Evolutionary conservation across 129 eudicot genomes (phyloP), one percentile per base, ranked within the genome.

Genomic region (Solidago caesia): DNA sequence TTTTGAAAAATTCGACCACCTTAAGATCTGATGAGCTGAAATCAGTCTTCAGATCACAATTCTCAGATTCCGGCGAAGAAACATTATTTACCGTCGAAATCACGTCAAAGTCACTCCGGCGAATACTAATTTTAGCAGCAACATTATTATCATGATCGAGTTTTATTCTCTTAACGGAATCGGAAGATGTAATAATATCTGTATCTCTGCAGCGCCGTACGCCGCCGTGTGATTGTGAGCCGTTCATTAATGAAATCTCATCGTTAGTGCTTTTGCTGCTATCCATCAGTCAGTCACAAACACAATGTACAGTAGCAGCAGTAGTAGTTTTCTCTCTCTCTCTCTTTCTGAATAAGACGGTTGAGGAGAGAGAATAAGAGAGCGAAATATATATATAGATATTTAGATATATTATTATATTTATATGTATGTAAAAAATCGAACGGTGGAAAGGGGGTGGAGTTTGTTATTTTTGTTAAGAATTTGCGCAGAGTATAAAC

Each of bases 381-480:
- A 16, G 25, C 10, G 26, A 27, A 16, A 39, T 33, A 5, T 44
- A 56, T 33, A 57, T 56, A 56, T 56, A n/a, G 29, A 56, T 33
- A 33, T 33, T 68, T 56, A n/a, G 10, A 56, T 56, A 56, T 8
- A 9, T n/a, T 44, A 56, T 83, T 81, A 53, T 44, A 71, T 55
- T 39, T 68, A 65, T 49, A 44, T 56, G 21, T 8, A 56, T 56
- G 21, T 56, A n/a, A 9, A 56, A 33, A 41, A 87, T 85, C 88
- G 44, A 59, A 88, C 83, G 89, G 88, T 74, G 82, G 81, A 78
- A 74, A 85, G 58, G 64, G 21, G 70, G 48, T 5, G 66, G 66
- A 77, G 84, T 79, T 83, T 83, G 89, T 85, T 85, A 80, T 49
- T 77, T 42, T 67, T 4, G 82, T 81, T 89, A 52, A 58, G 65